phyloP scores from a whole-genome alignment of 129 eudicot genomes.

The Flaveria linearis region DNA sequence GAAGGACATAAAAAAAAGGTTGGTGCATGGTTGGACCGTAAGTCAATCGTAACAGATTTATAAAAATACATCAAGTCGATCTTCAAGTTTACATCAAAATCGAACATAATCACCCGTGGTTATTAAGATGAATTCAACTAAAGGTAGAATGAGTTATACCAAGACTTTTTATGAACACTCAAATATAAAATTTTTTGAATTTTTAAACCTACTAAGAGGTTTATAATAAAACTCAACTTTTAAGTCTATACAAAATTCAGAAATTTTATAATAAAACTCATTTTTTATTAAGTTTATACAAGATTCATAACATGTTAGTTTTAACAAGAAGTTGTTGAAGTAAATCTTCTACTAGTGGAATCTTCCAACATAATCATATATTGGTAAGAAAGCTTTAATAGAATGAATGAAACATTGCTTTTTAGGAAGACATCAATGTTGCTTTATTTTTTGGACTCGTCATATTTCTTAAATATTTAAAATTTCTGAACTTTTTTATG shows the following conservation, averaged over 20 bases:
- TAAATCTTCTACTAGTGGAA: not conserved
- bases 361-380: slow-evolving; percentile 4
- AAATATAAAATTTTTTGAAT: not conserved
- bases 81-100: not conserved
- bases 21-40: not conserved
- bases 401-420: slow-evolving; percentile 1
- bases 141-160: too few relatives aligned
- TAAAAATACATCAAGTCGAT: not conserved
- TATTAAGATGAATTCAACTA: not conserved
- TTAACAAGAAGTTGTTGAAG: not conserved
- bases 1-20: too few relatives aligned
- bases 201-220: not conserved
- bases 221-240: not conserved
- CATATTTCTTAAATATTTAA: too few relatives aligned
- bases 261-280: not conserved
- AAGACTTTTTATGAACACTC: not conserved
- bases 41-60: too few relatives aligned
- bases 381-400: not conserved
- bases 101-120: not conserved
- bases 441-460: not conserved
- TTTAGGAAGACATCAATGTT: slow-evolving; percentile 5
- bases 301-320: not conserved
- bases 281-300: not conserved
- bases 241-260: not conserved
- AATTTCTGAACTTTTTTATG: too few relatives aligned